phyloP scores from a whole-genome alignment of 129 eudicot genomes.

The Pulicaria dysenterica region DNA sequence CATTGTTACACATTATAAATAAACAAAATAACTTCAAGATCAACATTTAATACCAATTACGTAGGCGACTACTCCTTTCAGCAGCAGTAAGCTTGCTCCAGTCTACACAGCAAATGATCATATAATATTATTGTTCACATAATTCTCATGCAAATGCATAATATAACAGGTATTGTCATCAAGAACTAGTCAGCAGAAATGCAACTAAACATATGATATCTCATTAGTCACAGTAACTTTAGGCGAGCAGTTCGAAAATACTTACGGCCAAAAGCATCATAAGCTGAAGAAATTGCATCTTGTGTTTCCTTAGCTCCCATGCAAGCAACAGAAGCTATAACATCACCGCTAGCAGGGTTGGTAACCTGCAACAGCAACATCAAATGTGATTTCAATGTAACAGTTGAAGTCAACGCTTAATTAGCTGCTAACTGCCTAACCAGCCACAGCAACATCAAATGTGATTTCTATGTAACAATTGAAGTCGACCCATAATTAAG shows the following conservation, averaged over 20 bases:
- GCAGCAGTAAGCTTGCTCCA: constrained; percentile 89
- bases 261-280: constrained; percentile 61
- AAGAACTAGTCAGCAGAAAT: no score
- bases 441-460: no score
- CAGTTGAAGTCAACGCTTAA: no score
- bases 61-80: constrained; percentile 75
- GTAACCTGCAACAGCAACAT: constrained; percentile 59
- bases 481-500: no score
- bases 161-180: no score
- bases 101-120: constrained; percentile 43
- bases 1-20: constrained; percentile 6
- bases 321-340: constrained; percentile 75
- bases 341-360: constrained; percentile 86
- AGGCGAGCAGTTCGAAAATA: constrained; percentile 1
- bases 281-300: constrained; percentile 86
- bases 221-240: not conserved
- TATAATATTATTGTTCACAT: no score
- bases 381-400: constrained; percentile 5
- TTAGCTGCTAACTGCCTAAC: no score
- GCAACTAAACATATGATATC: not conserved
- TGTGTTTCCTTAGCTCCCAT: constrained; percentile 84
- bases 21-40: not conserved
- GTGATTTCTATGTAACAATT: no score
- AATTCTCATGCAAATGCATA: not conserved
- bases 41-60: constrained; percentile 60